phyloP scores from a whole-genome alignment of 1,139 yeast species.

The Barnettozyma hawaiiensis region DNA sequence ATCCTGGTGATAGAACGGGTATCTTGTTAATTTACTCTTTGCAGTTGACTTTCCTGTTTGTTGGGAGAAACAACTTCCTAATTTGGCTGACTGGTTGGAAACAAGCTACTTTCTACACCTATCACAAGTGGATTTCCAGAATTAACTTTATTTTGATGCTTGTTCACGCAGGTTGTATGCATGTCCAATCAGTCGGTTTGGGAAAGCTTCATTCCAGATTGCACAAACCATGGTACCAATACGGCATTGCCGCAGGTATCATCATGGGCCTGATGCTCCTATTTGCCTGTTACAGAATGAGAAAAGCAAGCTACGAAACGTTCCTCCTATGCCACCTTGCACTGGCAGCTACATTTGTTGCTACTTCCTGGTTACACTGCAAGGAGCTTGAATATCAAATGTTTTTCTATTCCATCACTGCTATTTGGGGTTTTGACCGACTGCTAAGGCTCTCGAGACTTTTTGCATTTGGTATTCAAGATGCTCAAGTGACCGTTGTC shows the following conservation, averaged over 20 bases:
- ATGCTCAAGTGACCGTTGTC: conserved; percentile 42
- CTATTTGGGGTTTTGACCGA: conserved; percentile 36
- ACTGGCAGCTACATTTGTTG: conserved; percentile 46
- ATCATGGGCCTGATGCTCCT: conserved; percentile 36
- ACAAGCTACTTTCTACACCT: conserved; percentile 51
- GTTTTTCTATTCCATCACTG: conserved; percentile 22
- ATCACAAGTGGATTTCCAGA: conserved; percentile 69
- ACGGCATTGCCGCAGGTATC: conserved; percentile 47
- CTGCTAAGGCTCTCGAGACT: conserved; percentile 28
- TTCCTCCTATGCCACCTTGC: conserved; percentile 53
- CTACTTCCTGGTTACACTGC: conserved; percentile 54
- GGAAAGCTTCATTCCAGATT: conserved; percentile 13
- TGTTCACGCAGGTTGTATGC: conserved; percentile 30
- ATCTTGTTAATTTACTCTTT: conserved; percentile 39
- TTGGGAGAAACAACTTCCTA: conserved; percentile 64
- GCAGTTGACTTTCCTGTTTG: conserved; percentile 51
- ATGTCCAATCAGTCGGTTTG: conserved; percentile 17
- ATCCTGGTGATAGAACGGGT: conserved; percentile 59
- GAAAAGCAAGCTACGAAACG: conserved; percentile 56
- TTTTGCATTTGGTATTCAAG: conserved; percentile 29
- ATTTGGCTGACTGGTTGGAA: conserved; percentile 65
- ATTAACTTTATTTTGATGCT: conserved; percentile 32
- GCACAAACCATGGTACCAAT: conserved; percentile 13
- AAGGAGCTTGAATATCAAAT: conserved; percentile 30
- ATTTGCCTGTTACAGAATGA: conserved; percentile 40